Evolutionary conservation across 768 basidiomycete genomes (phyloP).

Genomic region (Serendipita indica): DNA sequence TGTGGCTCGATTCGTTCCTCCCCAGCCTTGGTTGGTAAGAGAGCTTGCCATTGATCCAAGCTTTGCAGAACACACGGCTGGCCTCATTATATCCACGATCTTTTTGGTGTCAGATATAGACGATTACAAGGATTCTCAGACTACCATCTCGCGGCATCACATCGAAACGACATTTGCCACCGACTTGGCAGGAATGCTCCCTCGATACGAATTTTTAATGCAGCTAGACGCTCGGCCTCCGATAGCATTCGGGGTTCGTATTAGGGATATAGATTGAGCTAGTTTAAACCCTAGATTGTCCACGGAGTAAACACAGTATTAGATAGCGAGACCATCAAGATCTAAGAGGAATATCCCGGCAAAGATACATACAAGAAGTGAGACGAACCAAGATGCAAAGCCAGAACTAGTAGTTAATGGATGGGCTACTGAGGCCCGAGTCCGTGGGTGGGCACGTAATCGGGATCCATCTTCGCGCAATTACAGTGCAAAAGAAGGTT

Average conservation of each 20-base stretch:
- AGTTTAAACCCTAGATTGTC: too few species aligned
- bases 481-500: slow-evolving; percentile 69
- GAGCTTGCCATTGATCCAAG: neutral
- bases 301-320: too few species aligned
- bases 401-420: neutral
- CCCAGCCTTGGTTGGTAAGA: neutral
- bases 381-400: neutral
- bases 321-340: too few species aligned
- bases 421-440: slow-evolving; percentile 34
- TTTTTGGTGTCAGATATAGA: neutral
- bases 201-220: too few species aligned
- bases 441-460: slow-evolving; percentile 68
- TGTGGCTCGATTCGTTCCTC: neutral
- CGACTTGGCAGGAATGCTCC: neutral
- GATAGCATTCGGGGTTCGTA: too few species aligned
- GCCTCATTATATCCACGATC: neutral
- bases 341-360: too few species aligned
- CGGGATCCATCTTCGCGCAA: slow-evolving; percentile 57
- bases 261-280: too few species aligned
- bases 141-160: neutral
- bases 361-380: neutral
- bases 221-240: too few species aligned
- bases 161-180: neutral
- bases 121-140: slow-evolving; percentile 3
- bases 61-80: neutral